phyloP scores from a whole-genome alignment of 345 rosid genomes.

The Melastoma malabathricum region DNA sequence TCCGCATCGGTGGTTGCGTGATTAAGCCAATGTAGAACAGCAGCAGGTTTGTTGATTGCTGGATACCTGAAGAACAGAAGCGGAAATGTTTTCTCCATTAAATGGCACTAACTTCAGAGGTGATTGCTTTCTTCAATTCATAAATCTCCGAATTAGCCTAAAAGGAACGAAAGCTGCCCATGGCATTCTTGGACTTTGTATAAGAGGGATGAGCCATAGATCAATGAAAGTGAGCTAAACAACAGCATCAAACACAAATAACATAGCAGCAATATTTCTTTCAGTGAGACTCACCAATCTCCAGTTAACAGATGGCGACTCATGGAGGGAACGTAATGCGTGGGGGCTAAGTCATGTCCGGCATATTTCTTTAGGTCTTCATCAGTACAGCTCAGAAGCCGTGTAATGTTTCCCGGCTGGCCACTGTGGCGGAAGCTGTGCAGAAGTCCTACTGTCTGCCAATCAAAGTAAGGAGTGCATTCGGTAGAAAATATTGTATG shows the following conservation, averaged over 20 bases:
- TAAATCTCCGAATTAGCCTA: too few relatives aligned
- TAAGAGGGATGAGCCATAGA: too few relatives aligned
- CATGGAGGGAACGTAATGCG: slow-evolving; percentile 98
- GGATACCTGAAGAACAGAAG: slow-evolving; percentile 65
- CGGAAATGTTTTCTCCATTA: slow-evolving; percentile 1
- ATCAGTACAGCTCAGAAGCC: slow-evolving; percentile 95
- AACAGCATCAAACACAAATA: too few relatives aligned
- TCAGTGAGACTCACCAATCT: slow-evolving; percentile 48
- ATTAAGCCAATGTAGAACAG: slow-evolving; percentile 96
- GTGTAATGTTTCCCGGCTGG: slow-evolving; percentile 86
- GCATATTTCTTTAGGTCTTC: slow-evolving; percentile 58
- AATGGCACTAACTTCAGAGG: too few relatives aligned
- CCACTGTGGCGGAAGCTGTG: slow-evolving; percentile 88
- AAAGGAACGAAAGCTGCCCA: too few relatives aligned
- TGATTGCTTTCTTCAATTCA: too few relatives aligned
- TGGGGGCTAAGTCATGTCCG: slow-evolving; percentile 92
- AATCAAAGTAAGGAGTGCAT: slow-evolving; percentile 85
- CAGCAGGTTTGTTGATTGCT: slow-evolving; percentile 97
- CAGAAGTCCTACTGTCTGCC: slow-evolving; percentile 96
- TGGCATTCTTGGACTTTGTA: too few relatives aligned
- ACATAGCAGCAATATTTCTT: too few relatives aligned
- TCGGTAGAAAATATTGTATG: slow-evolving; percentile 93
- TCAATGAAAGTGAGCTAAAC: too few relatives aligned
- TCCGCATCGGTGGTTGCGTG: slow-evolving; percentile 82
- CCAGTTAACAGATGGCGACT: slow-evolving; percentile 91